Conservation (phyloP, 1,284 basidiomycete genomes). For the Meripilus lineatus region DNA sequence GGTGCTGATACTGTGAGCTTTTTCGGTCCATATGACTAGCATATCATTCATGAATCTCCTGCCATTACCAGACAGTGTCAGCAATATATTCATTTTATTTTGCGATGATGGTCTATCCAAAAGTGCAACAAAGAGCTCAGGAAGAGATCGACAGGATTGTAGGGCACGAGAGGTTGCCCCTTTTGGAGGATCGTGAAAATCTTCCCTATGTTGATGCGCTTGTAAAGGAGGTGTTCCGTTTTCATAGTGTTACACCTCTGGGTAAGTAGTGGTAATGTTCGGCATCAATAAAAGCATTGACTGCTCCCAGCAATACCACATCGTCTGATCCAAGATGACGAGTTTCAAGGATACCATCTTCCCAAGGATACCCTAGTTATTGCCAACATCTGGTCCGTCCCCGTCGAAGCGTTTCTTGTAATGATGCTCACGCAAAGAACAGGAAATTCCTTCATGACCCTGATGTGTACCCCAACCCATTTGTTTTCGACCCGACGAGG, state of each 20-base stretch:
- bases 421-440: not conserved
- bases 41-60: not conserved
- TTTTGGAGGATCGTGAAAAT: conserved; percentile 12
- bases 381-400: conserved; percentile 31
- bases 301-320: too few species aligned
- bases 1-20: conserved; percentile 12
- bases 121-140: conserved; percentile 22
- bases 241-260: conserved; percentile 17
- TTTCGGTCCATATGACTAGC: not conserved
- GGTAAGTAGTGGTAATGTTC: too few species aligned
- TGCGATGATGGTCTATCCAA: conserved; percentile 22
- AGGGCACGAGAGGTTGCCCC: conserved; percentile 13
- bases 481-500: conserved; percentile 2
- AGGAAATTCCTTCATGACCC: conserved; percentile 7
- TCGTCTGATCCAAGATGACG: conserved; percentile 24
- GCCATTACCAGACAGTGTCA: conserved; percentile 15
- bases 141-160: conserved; percentile 25
- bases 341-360: conserved; percentile 21
- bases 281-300: too few species aligned
- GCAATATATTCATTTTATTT: conserved; percentile 18
- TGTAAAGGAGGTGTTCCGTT: conserved; percentile 17
- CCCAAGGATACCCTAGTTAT: conserved; percentile 27
- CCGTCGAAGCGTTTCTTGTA: not conserved
- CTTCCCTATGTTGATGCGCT: conserved; percentile 20
- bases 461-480: conserved; percentile 1